These are phyloP conservation scores for Fomitopsis schrenkii DNA, from an alignment of 1,284 basidiomycete species.

Conservation along the genomic window DNA sequence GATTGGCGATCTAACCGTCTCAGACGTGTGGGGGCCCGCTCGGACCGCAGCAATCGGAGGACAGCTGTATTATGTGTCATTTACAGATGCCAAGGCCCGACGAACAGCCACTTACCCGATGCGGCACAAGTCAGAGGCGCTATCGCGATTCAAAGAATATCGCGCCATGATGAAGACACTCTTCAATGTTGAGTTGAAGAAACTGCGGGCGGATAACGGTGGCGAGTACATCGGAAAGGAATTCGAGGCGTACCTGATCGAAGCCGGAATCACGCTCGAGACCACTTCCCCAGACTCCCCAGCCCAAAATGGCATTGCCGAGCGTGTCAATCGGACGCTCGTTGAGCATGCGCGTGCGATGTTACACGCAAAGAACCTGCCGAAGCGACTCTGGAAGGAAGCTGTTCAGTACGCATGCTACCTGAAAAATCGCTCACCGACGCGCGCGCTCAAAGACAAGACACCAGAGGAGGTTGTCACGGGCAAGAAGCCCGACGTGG, in stretches of 20 bases:
- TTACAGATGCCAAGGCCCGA: conserved; percentile 23
- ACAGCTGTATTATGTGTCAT: conserved; percentile 23
- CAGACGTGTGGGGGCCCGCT: conserved; percentile 37
- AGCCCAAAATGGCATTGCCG: conserved; percentile 33
- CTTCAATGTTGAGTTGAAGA: conserved; percentile 11
- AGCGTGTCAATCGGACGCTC: conserved; percentile 25
- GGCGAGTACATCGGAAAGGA: conserved; percentile 21
- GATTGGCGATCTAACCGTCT: conserved; percentile 32
- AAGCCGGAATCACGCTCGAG: conserved; percentile 25
- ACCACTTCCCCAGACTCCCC: conserved; percentile 24
- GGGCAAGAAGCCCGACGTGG: conserved; percentile 13
- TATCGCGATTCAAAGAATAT: conserved; percentile 19
- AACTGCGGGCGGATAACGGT: conserved; percentile 26
- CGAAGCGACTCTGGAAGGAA: conserved; percentile 23
- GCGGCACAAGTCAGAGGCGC: conserved; percentile 18
- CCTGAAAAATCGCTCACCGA: conserved; percentile 20
- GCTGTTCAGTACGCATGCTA: conserved; percentile 20
- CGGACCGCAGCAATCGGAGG: conserved; percentile 19
- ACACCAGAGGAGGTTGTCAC: conserved; percentile 15
- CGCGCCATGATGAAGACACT: conserved; percentile 14
- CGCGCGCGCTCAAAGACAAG: conserved; percentile 4
- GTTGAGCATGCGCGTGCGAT: conserved; percentile 9
- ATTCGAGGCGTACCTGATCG: conserved; percentile 11
- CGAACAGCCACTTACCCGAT: conserved; percentile 16
- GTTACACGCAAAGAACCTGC: conserved; percentile 17